Evolutionary conservation across 352 stramenopile genomes (phyloP).

Genomic region (Globisporangium viniferum): DNA sequence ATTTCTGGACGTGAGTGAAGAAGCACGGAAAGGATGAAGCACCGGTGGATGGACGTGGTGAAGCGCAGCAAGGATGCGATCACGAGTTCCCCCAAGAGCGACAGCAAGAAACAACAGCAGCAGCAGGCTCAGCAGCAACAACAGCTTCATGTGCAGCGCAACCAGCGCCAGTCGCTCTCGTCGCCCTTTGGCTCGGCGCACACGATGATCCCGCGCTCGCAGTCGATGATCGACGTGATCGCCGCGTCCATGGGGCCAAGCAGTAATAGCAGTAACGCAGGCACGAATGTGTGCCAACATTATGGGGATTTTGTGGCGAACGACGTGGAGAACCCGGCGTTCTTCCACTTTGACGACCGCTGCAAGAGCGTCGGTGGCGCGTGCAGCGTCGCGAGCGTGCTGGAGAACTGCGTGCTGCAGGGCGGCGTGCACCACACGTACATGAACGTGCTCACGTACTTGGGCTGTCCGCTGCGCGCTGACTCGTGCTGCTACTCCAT

Average conservation of each 20-base stretch:
- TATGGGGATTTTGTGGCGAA: constrained; percentile 3
- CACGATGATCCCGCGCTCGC: constrained; percentile 15
- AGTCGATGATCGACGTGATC: constrained; percentile 19
- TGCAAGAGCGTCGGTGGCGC: constrained; percentile 48
- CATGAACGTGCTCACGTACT: constrained; percentile 72
- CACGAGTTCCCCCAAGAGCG: constrained; percentile 24
- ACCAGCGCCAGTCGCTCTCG: constrained; percentile 25
- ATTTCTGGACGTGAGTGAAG: too few species aligned
- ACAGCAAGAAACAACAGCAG: constrained; percentile 8
- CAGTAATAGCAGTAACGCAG: neutral
- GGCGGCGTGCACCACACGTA: constrained; percentile 83
- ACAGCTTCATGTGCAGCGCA: neutral
- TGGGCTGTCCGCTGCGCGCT: constrained; percentile 54
- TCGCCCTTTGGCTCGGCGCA: constrained; percentile 13
- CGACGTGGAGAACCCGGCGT: constrained; percentile 43
- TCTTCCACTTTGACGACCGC: constrained; percentile 47
- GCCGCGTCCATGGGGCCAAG: constrained; percentile 6
- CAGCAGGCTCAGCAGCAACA: constrained; percentile 8
- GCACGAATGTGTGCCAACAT: neutral
- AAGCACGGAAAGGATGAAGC: constrained; percentile 37
- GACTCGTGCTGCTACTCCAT: constrained; percentile 72
- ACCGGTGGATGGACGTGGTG: constrained; percentile 69
- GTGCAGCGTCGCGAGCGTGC: constrained; percentile 61
- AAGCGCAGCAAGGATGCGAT: constrained; percentile 48
- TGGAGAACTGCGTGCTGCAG: constrained; percentile 74